These are phyloP conservation scores for Lactifluus rugatus DNA, from an alignment of 768 basidiomycete genomes.

Conservation along the genomic window DNA sequence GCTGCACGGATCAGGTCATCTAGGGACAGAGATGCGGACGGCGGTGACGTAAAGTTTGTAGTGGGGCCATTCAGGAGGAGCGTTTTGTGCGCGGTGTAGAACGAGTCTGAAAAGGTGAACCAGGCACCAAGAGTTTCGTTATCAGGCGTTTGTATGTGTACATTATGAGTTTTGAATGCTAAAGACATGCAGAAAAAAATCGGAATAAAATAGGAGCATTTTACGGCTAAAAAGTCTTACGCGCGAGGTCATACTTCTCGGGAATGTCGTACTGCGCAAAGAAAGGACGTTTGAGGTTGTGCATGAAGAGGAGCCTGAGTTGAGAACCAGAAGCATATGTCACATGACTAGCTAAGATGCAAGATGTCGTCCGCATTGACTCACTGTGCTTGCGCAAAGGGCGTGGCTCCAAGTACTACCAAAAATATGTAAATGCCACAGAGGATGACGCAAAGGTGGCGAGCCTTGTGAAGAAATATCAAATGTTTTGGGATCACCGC, in stretches of 20 bases:
- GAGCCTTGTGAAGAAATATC: conserved; percentile 23
- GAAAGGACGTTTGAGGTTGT: conserved; percentile 54
- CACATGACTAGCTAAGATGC: conserved; percentile 20
- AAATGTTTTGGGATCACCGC: conserved; percentile 2
- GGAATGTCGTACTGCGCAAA: conserved; percentile 58
- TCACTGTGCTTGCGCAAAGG: conserved; percentile 62
- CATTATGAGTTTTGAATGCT: conserved; percentile 53
- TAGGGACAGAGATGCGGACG: background rate
- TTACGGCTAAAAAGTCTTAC: conserved; percentile 32
- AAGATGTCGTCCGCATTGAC: conserved; percentile 24
- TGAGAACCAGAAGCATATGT: conserved; percentile 15
- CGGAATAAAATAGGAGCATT: background rate
- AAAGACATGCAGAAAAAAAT: background rate
- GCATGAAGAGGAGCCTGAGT: conserved; percentile 49
- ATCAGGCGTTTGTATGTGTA: conserved; percentile 63
- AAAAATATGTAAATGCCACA: conserved; percentile 44
- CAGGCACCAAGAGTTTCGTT: conserved; percentile 80
- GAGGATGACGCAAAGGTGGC: conserved; percentile 28
- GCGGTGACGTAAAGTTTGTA: conserved; percentile 20
- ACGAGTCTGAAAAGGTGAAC: conserved; percentile 65
- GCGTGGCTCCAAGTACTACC: conserved; percentile 44
- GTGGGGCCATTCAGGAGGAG: conserved; percentile 33
- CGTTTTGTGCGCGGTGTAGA: conserved; percentile 31
- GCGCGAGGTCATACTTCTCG: conserved; percentile 73
- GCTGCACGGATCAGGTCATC: conserved; percentile 43